These are phyloP conservation scores for Fabrea salina DNA, from an alignment of 169 alveolate genomes.

Conservation along the genomic window DNA sequence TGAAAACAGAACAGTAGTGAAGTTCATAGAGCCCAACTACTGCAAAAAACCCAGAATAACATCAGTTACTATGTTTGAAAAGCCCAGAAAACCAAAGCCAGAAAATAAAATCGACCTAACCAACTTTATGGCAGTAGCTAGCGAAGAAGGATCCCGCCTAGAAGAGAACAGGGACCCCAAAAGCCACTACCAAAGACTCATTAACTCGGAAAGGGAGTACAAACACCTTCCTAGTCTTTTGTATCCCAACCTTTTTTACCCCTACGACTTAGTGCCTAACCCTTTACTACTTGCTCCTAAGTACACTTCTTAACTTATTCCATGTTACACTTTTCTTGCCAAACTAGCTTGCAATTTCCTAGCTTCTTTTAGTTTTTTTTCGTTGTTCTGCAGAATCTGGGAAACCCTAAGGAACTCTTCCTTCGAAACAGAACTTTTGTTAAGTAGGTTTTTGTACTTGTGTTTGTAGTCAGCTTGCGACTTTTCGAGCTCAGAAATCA, in stretches of 20 bases:
- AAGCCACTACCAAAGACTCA: neutral
- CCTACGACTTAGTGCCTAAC: constrained; percentile 22
- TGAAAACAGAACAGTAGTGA: constrained; percentile 14
- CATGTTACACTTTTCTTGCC: too few relatives aligned
- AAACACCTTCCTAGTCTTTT: neutral
- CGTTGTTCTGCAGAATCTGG: too few relatives aligned
- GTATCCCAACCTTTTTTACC: constrained; percentile 13
- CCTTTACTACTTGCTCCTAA: constrained; percentile 17
- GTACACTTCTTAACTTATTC: too few relatives aligned
- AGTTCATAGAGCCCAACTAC: constrained; percentile 2
- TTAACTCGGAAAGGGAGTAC: neutral
- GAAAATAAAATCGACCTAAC: constrained; percentile 7
- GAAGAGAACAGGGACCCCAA: neutral
- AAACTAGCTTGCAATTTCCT: too few relatives aligned
- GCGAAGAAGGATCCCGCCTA: neutral
- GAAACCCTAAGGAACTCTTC: too few relatives aligned
- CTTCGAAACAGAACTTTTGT: too few relatives aligned
- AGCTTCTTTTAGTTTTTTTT: too few relatives aligned
- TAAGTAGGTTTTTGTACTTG: too few relatives aligned
- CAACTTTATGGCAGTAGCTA: constrained; percentile 18
- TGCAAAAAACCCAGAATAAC: neutral
- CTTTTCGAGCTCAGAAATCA: too few relatives aligned
- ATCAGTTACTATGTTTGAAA: constrained; percentile 2
- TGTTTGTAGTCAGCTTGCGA: too few relatives aligned
- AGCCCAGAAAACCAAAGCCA: neutral